phyloP scores from a whole-genome alignment of 1,139 yeast genomes.

The Zygoascus meyerae region DNA sequence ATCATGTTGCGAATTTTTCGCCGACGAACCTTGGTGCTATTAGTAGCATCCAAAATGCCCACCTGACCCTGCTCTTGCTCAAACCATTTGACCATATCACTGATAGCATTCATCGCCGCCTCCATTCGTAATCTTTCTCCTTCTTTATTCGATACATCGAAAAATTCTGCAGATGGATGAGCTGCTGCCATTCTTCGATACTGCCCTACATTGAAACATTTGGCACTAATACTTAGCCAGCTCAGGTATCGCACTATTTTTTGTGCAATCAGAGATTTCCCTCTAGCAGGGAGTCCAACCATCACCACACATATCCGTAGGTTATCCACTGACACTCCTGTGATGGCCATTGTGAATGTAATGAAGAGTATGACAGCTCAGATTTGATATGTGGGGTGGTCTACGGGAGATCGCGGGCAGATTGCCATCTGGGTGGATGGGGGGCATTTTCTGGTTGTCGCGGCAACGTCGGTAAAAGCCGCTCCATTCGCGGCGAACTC shows the following conservation, averaged over 20 bases:
- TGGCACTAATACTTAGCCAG: conserved; percentile 85
- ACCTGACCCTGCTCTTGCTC: conserved; percentile 75
- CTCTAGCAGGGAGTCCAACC: conserved; percentile 69
- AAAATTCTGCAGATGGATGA: conserved; percentile 69
- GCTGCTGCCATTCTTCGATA: conserved; percentile 62
- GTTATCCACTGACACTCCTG: conserved; percentile 11
- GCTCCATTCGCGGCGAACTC: no score
- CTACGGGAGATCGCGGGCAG: not conserved
- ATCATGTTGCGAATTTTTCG: conserved; percentile 58
- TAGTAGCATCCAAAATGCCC: conserved; percentile 87
- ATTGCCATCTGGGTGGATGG: no score
- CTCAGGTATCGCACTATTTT: conserved; percentile 80
- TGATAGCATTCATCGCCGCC: conserved; percentile 67
- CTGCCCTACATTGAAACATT: conserved; percentile 83
- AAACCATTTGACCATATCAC: conserved; percentile 90
- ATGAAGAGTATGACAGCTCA: not conserved
- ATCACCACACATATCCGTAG: conserved; percentile 34
- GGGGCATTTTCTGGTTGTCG: no score
- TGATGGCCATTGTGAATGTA: conserved; percentile 2
- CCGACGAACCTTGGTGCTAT: conserved; percentile 68
- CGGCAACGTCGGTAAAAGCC: no score
- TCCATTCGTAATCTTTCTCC: conserved; percentile 58
- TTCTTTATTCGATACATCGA: conserved; percentile 59
- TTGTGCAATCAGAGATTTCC: conserved; percentile 75
- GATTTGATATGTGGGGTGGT: no score